Evolutionary conservation across 345 rosid species (phyloP).

Genomic region (Theobroma cacao): DNA sequence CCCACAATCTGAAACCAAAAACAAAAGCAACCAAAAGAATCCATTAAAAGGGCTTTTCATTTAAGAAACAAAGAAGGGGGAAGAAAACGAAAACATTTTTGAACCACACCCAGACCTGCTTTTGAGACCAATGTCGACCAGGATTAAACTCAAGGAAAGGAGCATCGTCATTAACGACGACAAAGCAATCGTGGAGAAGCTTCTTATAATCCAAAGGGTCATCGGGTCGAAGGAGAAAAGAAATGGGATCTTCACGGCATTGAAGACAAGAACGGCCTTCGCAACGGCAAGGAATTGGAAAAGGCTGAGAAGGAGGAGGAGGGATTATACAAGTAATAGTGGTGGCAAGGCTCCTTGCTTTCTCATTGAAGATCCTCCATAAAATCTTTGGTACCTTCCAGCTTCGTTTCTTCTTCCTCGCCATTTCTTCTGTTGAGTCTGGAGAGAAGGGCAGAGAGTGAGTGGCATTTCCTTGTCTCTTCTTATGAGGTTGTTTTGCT

Average conservation of each 20-base stretch:
- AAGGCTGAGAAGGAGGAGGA: neutral
- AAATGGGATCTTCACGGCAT: slow-evolving; percentile 22
- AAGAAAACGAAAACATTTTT: too few relatives aligned
- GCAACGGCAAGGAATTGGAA: slow-evolving; percentile 29
- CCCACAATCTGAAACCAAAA: slow-evolving; percentile 49
- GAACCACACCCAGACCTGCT: slow-evolving; percentile 31
- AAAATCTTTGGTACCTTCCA: slow-evolving; percentile 54
- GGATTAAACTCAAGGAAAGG: slow-evolving; percentile 38
- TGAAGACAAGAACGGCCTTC: slow-evolving; percentile 33
- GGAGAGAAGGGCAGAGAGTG: neutral
- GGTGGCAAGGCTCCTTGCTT: slow-evolving; percentile 42
- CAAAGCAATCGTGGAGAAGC: slow-evolving; percentile 56
- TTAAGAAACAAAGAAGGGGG: neutral
- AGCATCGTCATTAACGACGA: slow-evolving; percentile 41
- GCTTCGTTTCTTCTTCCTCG: slow-evolving; percentile 19
- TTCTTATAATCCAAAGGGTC: slow-evolving; percentile 58
- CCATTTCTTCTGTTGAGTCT: slow-evolving; percentile 21
- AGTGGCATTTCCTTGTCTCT: neutral
- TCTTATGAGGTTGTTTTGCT: neutral
- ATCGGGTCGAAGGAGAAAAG: slow-evolving; percentile 42
- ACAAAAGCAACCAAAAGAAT: neutral
- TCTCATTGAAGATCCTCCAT: slow-evolving; percentile 44
- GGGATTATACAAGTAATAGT: slow-evolving; percentile 37
- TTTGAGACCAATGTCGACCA: slow-evolving; percentile 49
- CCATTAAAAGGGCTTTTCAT: neutral